These are phyloP conservation scores for Candida piceae DNA, from an alignment of 805 yeast genomes.

Conservation along the genomic window DNA sequence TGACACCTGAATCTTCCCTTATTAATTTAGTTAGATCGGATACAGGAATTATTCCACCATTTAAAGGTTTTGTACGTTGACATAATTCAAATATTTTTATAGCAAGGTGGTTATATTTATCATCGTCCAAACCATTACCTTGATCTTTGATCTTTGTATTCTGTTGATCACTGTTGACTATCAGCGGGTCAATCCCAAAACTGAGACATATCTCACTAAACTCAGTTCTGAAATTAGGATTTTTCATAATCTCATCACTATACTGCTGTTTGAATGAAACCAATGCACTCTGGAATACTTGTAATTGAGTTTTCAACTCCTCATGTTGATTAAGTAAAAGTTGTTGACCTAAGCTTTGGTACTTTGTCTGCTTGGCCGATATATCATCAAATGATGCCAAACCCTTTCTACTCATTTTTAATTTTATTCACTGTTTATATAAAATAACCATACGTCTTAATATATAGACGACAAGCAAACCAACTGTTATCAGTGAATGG, in stretches of 20 bases:
- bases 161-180: slow-evolving; percentile 20
- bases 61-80: slow-evolving; percentile 59
- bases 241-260: slow-evolving; percentile 57
- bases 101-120: slow-evolving; percentile 62
- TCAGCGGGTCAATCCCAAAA: slow-evolving; percentile 81
- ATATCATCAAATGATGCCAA: slow-evolving; percentile 26
- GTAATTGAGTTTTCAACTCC: slow-evolving; percentile 64
- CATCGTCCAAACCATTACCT: slow-evolving; percentile 32
- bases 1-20: slow-evolving; percentile 18
- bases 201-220: slow-evolving; percentile 72
- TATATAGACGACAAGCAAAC: too few relatives aligned
- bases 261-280: slow-evolving; percentile 72
- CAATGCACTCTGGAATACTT: slow-evolving; percentile 72
- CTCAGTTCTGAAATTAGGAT: slow-evolving; percentile 61
- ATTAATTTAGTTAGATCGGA: slow-evolving; percentile 41
- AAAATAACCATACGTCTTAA: too few relatives aligned
- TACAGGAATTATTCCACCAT: slow-evolving; percentile 77
- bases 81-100: slow-evolving; percentile 75
- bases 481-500: background rate
- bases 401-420: slow-evolving; percentile 22
- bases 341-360: slow-evolving; percentile 44
- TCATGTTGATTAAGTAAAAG: slow-evolving; percentile 50
- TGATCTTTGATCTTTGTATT: slow-evolving; percentile 19
- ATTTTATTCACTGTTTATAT: background rate
- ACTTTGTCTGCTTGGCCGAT: slow-evolving; percentile 30